Conservation (phyloP, 768 basidiomycete genomes). For the Crucibulum laeve region DNA sequence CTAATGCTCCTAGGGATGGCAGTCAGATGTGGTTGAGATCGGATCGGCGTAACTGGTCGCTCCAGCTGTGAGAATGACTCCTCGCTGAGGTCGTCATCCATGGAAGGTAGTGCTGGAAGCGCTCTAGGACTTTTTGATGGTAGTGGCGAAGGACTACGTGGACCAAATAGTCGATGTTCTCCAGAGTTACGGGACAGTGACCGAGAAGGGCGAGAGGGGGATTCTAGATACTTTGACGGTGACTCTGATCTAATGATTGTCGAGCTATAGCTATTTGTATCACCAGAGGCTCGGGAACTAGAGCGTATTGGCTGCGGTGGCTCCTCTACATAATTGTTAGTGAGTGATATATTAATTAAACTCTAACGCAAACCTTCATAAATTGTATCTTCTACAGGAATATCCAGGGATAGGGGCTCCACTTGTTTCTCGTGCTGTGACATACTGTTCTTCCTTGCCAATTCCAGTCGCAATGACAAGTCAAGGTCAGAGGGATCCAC, state of each 20-base stretch:
- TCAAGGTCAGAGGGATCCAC: conserved; percentile 73
- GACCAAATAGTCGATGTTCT: conserved; percentile 65
- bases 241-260: conserved; percentile 46
- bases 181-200: conserved; percentile 43
- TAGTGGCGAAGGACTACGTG: conserved; percentile 70
- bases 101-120: conserved; percentile 27
- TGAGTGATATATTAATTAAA: conserved; percentile 4
- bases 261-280: conserved; percentile 35
- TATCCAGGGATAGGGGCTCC: conserved; percentile 35
- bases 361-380: conserved; percentile 59
- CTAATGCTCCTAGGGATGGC: conserved; percentile 70
- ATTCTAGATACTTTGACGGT: conserved; percentile 27
- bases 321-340: conserved; percentile 35
- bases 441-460: conserved; percentile 82
- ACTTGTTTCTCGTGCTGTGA: conserved; percentile 56
- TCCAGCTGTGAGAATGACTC: conserved; percentile 26
- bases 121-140: conserved; percentile 42
- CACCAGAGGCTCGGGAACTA: conserved; percentile 47
- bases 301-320: conserved; percentile 53
- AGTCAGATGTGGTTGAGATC: conserved; percentile 28
- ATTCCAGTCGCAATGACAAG: conserved; percentile 69
- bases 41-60: conserved; percentile 17
- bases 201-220: conserved; percentile 33
- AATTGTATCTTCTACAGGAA: conserved; percentile 60
- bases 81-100: conserved; percentile 41